Percentiles rank a stretch among this genome's conserved stretches.
These are phyloP conservation scores for Colletotrichum viniferum DNA, from an alignment of 2,329 filamentous ascomycete species.

Conservation along the genomic window DNA sequence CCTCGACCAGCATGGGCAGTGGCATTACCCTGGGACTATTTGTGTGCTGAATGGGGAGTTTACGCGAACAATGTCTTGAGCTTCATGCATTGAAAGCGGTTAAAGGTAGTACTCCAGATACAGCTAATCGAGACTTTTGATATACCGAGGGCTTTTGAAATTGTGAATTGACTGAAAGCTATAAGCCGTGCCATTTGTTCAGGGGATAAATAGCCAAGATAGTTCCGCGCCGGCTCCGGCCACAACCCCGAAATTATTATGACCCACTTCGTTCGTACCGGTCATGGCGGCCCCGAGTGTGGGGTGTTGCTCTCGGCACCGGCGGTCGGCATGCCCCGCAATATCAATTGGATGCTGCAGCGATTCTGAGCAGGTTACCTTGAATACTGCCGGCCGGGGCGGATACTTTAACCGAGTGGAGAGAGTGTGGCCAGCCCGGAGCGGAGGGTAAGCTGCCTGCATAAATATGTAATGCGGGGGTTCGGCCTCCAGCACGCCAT, in stretches of 20 bases:
- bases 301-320: background rate
- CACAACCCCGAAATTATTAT: rapidly evolving
- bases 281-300: background rate
- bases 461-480: background rate
- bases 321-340: background rate
- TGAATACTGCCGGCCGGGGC: background rate
- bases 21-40: background rate
- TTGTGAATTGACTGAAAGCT: background rate
- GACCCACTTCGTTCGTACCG: background rate
- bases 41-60: background rate
- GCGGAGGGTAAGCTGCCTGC: background rate
- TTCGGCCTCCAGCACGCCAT: slow-evolving; percentile 8
- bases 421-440: background rate
- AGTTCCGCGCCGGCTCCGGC: background rate
- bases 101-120: background rate
- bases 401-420: background rate
- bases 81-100: background rate
- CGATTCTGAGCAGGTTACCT: background rate
- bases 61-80: background rate
- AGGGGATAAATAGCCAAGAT: background rate
- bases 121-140: too few species aligned
- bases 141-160: too few species aligned
- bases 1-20: background rate
- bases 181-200: rapidly evolving
- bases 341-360: background rate